These are phyloP conservation scores for Triticum timopheevii DNA, from an alignment of 176 grass and related monocot species.

Conservation along the genomic window DNA sequence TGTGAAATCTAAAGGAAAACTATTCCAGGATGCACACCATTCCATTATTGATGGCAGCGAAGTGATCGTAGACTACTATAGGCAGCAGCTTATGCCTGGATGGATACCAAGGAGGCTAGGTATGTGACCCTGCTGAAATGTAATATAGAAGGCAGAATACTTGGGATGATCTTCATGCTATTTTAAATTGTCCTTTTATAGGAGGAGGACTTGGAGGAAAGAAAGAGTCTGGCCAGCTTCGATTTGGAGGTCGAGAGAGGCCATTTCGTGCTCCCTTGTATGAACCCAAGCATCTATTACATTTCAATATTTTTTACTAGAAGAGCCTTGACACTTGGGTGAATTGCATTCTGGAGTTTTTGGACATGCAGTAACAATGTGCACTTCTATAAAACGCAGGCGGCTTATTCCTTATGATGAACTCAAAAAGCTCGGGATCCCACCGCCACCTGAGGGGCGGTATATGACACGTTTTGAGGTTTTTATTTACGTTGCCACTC, in stretches of 20 bases:
- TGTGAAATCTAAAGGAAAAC: neutral
- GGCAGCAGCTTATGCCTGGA: constrained; percentile 92
- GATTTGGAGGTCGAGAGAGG: constrained; percentile 95
- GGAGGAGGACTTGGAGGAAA: constrained; percentile 90
- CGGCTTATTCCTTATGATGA: constrained; percentile 83
- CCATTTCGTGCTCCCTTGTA: constrained; percentile 98
- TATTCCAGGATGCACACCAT: constrained; percentile 75
- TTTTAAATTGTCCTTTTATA: constrained; percentile 25
- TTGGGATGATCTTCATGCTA: constrained; percentile 19
- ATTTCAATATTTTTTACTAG: neutral
- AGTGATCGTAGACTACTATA: constrained; percentile 96
- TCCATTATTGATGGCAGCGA: constrained; percentile 75
- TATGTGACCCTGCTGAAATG: constrained; percentile 25
- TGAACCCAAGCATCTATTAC: constrained; percentile 21
- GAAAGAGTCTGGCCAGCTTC: constrained; percentile 98
- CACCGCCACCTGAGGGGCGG: constrained; percentile 71
- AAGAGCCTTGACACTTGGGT: neutral
- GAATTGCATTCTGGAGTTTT: neutral
- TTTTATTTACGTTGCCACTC: neutral
- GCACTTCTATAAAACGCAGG: constrained; percentile 40
- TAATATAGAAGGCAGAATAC: neutral
- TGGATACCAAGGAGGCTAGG: constrained; percentile 95
- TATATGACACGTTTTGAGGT: constrained; percentile 87
- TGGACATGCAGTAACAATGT: neutral
- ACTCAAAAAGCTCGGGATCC: constrained; percentile 84